Conservation (phyloP, 2,329 filamentous ascomycete genomes). For the Hymenoscyphus scutula region DNA sequence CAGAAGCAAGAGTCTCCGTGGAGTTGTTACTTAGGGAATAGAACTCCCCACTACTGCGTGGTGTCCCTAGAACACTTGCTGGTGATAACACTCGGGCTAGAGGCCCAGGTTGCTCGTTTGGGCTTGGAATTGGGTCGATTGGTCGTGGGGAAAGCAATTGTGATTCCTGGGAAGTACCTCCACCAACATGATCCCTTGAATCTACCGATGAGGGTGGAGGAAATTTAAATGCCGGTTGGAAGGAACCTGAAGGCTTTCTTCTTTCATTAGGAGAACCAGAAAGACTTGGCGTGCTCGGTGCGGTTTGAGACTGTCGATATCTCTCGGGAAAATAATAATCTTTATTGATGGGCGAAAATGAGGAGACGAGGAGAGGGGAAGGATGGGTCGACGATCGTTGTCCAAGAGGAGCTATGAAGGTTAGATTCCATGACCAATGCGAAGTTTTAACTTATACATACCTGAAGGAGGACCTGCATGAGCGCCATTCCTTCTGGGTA, state of each 20-base stretch:
- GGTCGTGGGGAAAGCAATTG: slow-evolving; percentile 32
- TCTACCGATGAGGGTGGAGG: slow-evolving; percentile 39
- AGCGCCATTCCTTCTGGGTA: slow-evolving; percentile 47
- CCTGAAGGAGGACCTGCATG: slow-evolving; percentile 42
- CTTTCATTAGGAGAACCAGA: slow-evolving; percentile 39
- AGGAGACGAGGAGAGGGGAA: slow-evolving; percentile 38
- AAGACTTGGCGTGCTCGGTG: slow-evolving; percentile 42
- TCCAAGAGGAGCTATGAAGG: slow-evolving; percentile 28
- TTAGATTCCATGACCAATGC: not conserved
- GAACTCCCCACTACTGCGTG: slow-evolving; percentile 89
- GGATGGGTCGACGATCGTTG: slow-evolving; percentile 38
- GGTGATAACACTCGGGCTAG: slow-evolving; percentile 70
- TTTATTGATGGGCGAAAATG: slow-evolving; percentile 30
- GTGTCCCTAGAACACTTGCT: slow-evolving; percentile 73
- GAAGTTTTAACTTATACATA: slow-evolving; percentile 25
- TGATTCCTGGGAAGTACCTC: slow-evolving; percentile 18
- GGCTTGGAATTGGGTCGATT: slow-evolving; percentile 43
- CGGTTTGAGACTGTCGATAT: slow-evolving; percentile 33
- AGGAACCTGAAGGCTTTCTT: slow-evolving; percentile 26
- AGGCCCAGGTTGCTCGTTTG: slow-evolving; percentile 60
- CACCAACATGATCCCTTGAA: slow-evolving; percentile 14
- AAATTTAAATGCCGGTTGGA: slow-evolving; percentile 55
- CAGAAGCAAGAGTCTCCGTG: slow-evolving; percentile 86
- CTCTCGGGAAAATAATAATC: slow-evolving; percentile 27
- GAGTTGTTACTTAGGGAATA: slow-evolving; percentile 95